These are phyloP conservation scores for Artemisia tridentata DNA, from an alignment of 129 eudicot genomes.

Conservation along the genomic window DNA sequence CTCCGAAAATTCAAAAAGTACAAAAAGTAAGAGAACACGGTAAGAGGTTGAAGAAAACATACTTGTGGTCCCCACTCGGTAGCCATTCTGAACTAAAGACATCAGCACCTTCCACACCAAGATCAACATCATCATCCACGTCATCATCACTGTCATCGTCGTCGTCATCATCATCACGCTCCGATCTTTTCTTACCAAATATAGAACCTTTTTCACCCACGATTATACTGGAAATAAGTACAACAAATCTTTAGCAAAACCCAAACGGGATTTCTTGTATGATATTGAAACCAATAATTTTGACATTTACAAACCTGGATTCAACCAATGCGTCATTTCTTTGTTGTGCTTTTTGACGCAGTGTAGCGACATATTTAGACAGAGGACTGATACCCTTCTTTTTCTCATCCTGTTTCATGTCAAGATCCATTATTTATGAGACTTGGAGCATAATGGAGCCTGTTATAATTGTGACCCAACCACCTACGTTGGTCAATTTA, in stretches of 20 bases:
- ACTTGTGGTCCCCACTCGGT: conserved; percentile 60
- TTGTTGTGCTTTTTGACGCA: conserved; percentile 70
- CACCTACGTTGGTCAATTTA: too few species aligned
- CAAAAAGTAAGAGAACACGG: conserved; percentile 2
- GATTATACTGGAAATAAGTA: conserved; percentile 52
- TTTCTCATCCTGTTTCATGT: conserved; percentile 57
- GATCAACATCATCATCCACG: conserved; percentile 32
- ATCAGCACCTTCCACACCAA: conserved; percentile 39
- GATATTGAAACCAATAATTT: conserved; percentile 18
- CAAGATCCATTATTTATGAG: not conserved
- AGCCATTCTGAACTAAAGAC: conserved; percentile 71
- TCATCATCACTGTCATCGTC: conserved; percentile 41
- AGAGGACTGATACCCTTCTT: conserved; percentile 57
- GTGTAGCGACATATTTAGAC: conserved; percentile 48
- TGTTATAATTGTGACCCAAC: not conserved
- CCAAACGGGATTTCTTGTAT: not conserved
- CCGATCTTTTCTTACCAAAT: conserved; percentile 46
- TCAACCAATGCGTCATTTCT: conserved; percentile 51
- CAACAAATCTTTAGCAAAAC: conserved; percentile 14
- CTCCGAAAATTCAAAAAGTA: too few species aligned
- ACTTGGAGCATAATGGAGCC: not conserved
- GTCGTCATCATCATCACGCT: conserved; percentile 43
- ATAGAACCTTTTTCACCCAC: conserved; percentile 66
- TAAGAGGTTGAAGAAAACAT: conserved; percentile 14
- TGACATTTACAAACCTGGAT: conserved; percentile 46